Evolutionary conservation across 495 filamentous ascomycete genomes (phyloP), one percentile per base, ranked within the genome.

Genomic region (Cladorrhinum samala): DNA sequence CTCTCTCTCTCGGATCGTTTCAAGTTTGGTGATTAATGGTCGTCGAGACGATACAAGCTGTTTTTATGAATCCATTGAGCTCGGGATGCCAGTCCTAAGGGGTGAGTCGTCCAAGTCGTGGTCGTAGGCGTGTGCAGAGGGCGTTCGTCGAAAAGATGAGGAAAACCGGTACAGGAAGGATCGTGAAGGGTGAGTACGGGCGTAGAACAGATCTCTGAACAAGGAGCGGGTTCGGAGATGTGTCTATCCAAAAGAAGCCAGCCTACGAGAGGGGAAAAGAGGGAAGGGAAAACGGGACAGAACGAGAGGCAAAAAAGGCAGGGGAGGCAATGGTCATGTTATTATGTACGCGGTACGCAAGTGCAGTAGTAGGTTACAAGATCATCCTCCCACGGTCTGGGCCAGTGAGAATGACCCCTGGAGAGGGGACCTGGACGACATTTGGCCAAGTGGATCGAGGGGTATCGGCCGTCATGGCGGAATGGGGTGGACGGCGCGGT

Each of bases 151-250:
- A 4, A 23, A 46, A 21, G 2, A 51, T 45, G 20, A 41, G 17
- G 25, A 49, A 9, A 41, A 16, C 24, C 33, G 49, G 16, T 24
- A 49, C 2, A 19, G 49, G 47, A 23, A 36, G 50, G 17, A 18
- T 24, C 5, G 36, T 3, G 33, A 18, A 33, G 0, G 38, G 27
- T 8, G 44, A 50, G 50, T 17, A 44, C 50, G 25, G 13, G n/a
- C 19, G 53, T 41, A 39, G 52, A 44, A 47, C 42, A 54, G 30
- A 37, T 57, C 56, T 60, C 59, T 46, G 53, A 52, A 50, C 49
- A 66, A 63, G 60, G 63, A 63, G 49, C 16, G 60, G 39, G 23
- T 55, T 59, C 43, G 13, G 49, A 60, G 56, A 24, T 50, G 56
- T 46, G 25, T 38, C 47, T 50, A 52, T 45, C 53, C 17, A 38